Conservation (phyloP, 805 yeast genomes). For the Candida sanyiensis region DNA sequence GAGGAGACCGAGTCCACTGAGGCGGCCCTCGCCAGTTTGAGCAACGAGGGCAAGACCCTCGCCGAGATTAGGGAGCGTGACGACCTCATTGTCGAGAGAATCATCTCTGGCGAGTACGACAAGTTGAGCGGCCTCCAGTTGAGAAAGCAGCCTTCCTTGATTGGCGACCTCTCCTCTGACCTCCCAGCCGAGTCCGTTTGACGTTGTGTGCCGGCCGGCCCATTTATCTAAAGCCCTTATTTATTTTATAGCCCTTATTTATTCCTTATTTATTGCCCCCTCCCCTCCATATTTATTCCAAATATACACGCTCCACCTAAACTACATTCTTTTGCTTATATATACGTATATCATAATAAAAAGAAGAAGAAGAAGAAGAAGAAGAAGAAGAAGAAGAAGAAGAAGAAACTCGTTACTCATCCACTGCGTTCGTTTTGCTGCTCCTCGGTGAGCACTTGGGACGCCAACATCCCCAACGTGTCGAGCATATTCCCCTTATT, state of each 20-base stretch:
- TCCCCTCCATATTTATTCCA: conserved; percentile 1
- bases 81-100: conserved; percentile 73
- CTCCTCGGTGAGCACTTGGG: conserved; percentile 43
- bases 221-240: too few relatives aligned
- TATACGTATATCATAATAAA: too few relatives aligned
- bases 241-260: conserved; percentile 3
- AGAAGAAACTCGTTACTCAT: neutral
- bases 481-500: conserved; percentile 31
- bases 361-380: too few relatives aligned
- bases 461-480: conserved; percentile 49
- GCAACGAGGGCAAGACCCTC: conserved; percentile 35
- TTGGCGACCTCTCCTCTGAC: conserved; percentile 12
- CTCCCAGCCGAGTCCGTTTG: conserved; percentile 4
- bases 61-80: conserved; percentile 64
- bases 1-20: conserved; percentile 51
- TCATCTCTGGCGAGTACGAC: conserved; percentile 81
- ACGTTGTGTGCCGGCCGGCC: too few relatives aligned
- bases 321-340: neutral
- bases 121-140: conserved; percentile 53
- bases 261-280: conserved; percentile 13
- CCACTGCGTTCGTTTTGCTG: conserved; percentile 6
- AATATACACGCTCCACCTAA: neutral
- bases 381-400: too few relatives aligned
- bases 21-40: conserved; percentile 42
- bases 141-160: conserved; percentile 24